phyloP scores from a whole-genome alignment of 352 stramenopile species.

The Phytophthora sansomeana region DNA sequence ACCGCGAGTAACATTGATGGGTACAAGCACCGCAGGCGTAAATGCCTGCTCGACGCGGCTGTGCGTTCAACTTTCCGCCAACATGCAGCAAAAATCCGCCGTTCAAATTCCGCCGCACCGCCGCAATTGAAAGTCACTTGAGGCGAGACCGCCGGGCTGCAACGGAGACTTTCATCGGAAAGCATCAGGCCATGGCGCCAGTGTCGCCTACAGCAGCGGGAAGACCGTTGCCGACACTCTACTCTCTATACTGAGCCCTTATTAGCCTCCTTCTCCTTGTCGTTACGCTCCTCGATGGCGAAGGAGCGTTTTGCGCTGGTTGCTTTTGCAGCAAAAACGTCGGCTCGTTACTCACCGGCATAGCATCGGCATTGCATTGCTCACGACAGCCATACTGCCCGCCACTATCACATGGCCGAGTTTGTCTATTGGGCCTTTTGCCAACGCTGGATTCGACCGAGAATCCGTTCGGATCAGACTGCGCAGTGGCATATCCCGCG shows the following conservation, averaged over 20 bases:
- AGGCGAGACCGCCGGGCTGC: slow-evolving; percentile 6
- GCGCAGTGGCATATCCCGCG: background rate
- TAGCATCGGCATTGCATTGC: background rate
- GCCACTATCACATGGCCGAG: too few species aligned
- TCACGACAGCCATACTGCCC: background rate
- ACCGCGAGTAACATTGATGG: background rate
- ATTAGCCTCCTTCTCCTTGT: too few species aligned
- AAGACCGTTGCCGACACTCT: background rate
- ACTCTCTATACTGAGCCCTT: too few species aligned
- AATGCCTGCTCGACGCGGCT: slow-evolving; percentile 2
- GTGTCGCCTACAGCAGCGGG: background rate
- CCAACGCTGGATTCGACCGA: background rate
- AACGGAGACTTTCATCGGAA: background rate
- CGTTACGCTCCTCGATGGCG: background rate
- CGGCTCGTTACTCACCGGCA: background rate
- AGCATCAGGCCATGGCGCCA: background rate
- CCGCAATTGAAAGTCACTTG: background rate
- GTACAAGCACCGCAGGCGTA: background rate
- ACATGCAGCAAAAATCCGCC: slow-evolving; percentile 16
- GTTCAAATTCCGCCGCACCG: slow-evolving; percentile 10
- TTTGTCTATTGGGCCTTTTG: background rate
- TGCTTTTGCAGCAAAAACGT: background rate
- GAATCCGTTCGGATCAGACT: background rate
- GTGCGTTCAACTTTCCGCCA: slow-evolving; percentile 8
- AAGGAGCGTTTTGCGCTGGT: background rate